These are phyloP conservation scores for Panicum virgatum DNA, from an alignment of 202 grass and related monocot genomes.

Conservation along the genomic window DNA sequence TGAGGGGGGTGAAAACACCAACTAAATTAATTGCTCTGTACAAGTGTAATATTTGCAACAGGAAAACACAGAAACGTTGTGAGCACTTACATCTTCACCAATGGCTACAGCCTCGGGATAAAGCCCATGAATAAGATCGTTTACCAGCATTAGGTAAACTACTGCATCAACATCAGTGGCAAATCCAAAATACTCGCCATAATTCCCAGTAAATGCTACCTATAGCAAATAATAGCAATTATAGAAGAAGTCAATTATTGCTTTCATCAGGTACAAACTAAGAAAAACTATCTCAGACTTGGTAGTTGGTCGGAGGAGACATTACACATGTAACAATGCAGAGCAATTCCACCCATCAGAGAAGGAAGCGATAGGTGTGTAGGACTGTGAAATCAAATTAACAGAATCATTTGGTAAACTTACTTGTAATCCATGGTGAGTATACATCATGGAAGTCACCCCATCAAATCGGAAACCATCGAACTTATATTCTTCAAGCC, in stretches of 20 bases:
- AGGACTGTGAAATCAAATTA: constrained; percentile 17
- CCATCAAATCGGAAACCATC: constrained; percentile 99
- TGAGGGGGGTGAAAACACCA: background rate
- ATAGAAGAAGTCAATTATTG: background rate
- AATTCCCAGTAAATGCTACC: constrained; percentile 92
- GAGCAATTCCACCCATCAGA: background rate
- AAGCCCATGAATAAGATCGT: constrained; percentile 88
- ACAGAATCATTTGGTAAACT: constrained; percentile 35
- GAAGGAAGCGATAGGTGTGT: background rate
- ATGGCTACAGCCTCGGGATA: constrained; percentile 81
- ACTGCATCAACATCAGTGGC: constrained; percentile 93
- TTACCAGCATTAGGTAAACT: constrained; percentile 96
- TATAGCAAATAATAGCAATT: constrained; percentile 36
- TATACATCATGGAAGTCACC: constrained; percentile 99
- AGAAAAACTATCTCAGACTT: background rate
- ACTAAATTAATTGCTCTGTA: constrained; percentile 4
- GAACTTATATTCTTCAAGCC: constrained; percentile 96
- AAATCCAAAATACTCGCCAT: constrained; percentile 94
- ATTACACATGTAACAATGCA: constrained; percentile 7
- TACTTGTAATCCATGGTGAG: constrained; percentile 93
- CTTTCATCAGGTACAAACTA: constrained; percentile 3
- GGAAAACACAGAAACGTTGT: background rate
- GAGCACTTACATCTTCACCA: constrained; percentile 91
- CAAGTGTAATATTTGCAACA: background rate
- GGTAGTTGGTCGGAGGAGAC: background rate